Evolutionary conservation across 768 basidiomycete species (phyloP).

Genomic region (Termitomyces sp.): DNA sequence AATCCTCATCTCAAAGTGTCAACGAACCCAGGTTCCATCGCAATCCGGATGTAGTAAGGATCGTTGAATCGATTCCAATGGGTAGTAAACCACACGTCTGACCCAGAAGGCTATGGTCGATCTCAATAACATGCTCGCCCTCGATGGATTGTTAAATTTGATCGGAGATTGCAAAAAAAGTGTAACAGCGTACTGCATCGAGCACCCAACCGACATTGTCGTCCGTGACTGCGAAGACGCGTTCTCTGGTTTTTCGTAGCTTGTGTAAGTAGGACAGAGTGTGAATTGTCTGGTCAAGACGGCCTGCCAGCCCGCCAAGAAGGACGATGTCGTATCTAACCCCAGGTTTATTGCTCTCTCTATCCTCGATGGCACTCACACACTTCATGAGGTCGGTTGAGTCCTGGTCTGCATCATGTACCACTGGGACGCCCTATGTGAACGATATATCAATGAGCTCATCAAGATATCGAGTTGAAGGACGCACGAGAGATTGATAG

Average conservation of each 20-base stretch:
- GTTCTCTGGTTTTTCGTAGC: conserved; percentile 55
- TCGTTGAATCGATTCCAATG: conserved; percentile 73
- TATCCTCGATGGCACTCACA: conserved; percentile 55
- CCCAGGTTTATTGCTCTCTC: conserved; percentile 47
- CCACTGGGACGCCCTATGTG: conserved; percentile 63
- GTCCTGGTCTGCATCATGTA: conserved; percentile 69
- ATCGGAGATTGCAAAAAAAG: background rate
- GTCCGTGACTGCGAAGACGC: conserved; percentile 79
- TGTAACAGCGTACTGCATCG: conserved; percentile 46
- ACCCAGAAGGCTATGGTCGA: conserved; percentile 75
- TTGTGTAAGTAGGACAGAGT: conserved; percentile 84
- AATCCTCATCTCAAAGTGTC: background rate
- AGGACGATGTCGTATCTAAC: conserved; percentile 69
- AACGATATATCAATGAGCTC: background rate
- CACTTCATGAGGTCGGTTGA: conserved; percentile 99
- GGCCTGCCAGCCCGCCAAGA: conserved; percentile 85
- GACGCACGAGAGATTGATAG: conserved; percentile 58
- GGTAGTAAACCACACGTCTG: conserved; percentile 95
- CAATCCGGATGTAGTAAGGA: conserved; percentile 80
- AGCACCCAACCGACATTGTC: conserved; percentile 92
- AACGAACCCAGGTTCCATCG: conserved; percentile 84
- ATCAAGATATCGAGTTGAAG: background rate
- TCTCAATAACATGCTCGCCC: conserved; percentile 80
- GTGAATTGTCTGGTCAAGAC: conserved; percentile 93
- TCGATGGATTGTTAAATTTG: conserved; percentile 25